A percentile compares a stretch with the other conserved stretches of the same genome.
phyloP scores from a whole-genome alignment of 2,329 filamentous ascomycete genomes.

The Rutstroemia sp. region DNA sequence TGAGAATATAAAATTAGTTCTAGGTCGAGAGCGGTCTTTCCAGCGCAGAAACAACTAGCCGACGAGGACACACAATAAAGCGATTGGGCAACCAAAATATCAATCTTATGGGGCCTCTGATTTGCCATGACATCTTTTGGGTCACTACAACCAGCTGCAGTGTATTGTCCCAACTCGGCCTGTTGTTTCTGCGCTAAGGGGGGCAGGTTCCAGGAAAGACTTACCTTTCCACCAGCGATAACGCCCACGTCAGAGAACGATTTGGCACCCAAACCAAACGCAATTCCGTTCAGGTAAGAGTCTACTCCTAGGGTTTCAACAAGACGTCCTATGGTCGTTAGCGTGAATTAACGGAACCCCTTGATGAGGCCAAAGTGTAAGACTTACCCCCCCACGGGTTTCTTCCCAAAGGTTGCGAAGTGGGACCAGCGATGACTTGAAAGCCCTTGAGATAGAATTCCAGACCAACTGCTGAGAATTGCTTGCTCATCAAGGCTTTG shows the following conservation, averaged over 20 bases:
- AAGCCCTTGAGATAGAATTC: conserved; percentile 17
- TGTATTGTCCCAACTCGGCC: too few species aligned
- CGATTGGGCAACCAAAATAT: too few species aligned
- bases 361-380: too few species aligned
- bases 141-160: too few species aligned
- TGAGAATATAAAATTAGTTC: not conserved
- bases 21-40: too few species aligned
- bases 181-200: too few species aligned
- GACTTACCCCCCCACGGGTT: conserved; percentile 12
- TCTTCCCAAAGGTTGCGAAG: conserved; percentile 13
- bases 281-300: conserved; percentile 17
- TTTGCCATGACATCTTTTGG: too few species aligned
- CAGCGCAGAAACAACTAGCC: too few species aligned
- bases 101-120: too few species aligned
- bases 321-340: not conserved
- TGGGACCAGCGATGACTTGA: conserved; percentile 13
- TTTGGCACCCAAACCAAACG: conserved; percentile 13
- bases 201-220: too few species aligned
- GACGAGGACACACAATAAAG: too few species aligned
- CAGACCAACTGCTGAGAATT: conserved; percentile 13
- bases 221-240: not conserved
- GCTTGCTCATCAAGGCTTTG: conserved; percentile 11
- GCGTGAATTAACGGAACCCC: too few species aligned
- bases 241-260: conserved; percentile 14
- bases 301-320: conserved; percentile 15